phyloP scores from a whole-genome alignment of 2,329 filamentous ascomycete genomes.

The Pezicula rhizophila region DNA sequence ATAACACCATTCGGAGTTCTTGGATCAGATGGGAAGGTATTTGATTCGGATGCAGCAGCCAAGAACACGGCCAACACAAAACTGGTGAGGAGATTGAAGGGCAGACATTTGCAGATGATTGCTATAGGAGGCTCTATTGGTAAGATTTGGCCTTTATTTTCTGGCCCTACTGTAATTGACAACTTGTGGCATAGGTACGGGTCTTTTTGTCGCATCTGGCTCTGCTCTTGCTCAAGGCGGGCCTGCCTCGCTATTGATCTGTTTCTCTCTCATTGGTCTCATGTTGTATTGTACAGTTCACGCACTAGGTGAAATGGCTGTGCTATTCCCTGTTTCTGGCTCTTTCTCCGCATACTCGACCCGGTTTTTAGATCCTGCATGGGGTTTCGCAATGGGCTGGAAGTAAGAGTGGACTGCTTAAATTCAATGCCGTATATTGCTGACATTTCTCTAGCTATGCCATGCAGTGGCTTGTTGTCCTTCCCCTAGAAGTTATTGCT shows the following conservation, averaged over 20 bases:
- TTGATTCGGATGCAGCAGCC: conserved; percentile 57
- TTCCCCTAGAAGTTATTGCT: conserved; percentile 82
- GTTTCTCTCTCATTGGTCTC: conserved; percentile 71
- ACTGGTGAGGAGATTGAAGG: conserved; percentile 72
- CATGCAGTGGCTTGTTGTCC: conserved; percentile 76
- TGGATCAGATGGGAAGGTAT: conserved; percentile 31
- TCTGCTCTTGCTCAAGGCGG: conserved; percentile 65
- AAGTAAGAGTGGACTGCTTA: conserved; percentile 37
- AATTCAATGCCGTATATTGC: background rate
- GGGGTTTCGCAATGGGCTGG: conserved; percentile 95
- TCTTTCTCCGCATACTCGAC: conserved; percentile 91
- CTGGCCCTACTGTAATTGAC: background rate
- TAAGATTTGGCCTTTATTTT: background rate
- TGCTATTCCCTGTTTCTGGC: conserved; percentile 83
- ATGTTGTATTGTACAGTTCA: conserved; percentile 94
- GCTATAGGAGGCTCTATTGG: conserved; percentile 64
- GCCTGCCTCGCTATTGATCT: conserved; percentile 70
- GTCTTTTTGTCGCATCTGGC: conserved; percentile 81
- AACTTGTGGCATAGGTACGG: conserved; percentile 50
- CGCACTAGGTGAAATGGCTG: conserved; percentile 84
- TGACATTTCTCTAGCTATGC: conserved; percentile 55
- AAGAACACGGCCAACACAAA: conserved; percentile 64
- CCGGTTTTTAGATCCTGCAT: conserved; percentile 85
- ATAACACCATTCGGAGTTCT: conserved; percentile 36
- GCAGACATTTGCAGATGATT: conserved; percentile 92